Percentiles rank a stretch among this genome's conserved stretches.
Evolutionary conservation across 2,329 filamentous ascomycete species (phyloP).

Genomic region (Colletotrichum caudatum): DNA sequence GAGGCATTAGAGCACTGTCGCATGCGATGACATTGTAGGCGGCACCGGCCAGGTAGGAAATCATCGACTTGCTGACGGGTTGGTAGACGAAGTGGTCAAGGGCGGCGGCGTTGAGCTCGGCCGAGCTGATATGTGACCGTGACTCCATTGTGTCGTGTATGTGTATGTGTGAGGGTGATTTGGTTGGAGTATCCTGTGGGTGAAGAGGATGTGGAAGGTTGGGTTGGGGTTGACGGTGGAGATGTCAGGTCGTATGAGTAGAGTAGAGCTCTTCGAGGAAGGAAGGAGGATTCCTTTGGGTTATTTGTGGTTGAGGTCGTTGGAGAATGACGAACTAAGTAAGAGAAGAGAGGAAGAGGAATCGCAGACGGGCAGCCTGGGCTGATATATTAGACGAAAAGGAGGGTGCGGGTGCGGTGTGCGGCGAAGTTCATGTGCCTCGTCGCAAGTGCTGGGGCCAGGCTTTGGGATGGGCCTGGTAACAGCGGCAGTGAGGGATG

Average conservation of each 20-base stretch:
- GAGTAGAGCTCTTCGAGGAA: conserved; percentile 45
- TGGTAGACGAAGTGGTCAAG: conserved; percentile 85
- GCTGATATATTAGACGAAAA: conserved; percentile 43
- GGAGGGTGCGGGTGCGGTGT: conserved; percentile 44
- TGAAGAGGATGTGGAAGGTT: conserved; percentile 9
- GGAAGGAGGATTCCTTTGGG: conserved; percentile 43
- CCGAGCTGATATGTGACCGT: conserved; percentile 59
- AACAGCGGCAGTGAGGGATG: conserved; percentile 40
- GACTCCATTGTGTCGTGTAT: conserved; percentile 58
- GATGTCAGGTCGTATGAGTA: conserved; percentile 20
- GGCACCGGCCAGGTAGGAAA: conserved; percentile 79
- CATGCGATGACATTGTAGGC: conserved; percentile 84
- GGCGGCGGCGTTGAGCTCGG: conserved; percentile 77
- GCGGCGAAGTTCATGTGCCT: conserved; percentile 48
- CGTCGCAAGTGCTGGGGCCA: conserved; percentile 2
- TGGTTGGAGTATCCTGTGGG: conserved; percentile 43
- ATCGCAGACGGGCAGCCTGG: conserved; percentile 28
- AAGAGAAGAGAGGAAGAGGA: conserved; percentile 9
- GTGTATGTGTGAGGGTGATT: conserved; percentile 45
- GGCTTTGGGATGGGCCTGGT: conserved; percentile 2
- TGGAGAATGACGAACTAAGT: conserved; percentile 34
- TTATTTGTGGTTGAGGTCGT: conserved; percentile 38
- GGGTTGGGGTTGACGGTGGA: conserved; percentile 13
- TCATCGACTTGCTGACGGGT: conserved; percentile 81
- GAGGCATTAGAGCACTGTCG: conserved; percentile 71